These are phyloP conservation scores for Neolentinus lepideus DNA, from an alignment of 1,284 basidiomycete species.

Conservation along the genomic window DNA sequence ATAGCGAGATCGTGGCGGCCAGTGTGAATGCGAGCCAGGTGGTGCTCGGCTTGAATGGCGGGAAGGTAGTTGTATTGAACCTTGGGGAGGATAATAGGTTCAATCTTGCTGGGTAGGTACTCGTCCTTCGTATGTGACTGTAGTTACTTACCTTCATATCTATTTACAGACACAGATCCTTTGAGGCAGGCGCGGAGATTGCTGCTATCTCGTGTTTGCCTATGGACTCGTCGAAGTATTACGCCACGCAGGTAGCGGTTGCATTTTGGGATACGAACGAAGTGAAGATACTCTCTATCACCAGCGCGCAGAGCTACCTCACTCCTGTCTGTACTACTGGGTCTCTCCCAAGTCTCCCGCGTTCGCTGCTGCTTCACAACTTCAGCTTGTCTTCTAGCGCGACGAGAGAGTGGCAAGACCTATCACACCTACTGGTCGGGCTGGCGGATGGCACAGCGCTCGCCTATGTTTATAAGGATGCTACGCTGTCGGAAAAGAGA, in stretches of 20 bases:
- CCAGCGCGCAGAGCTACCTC: constrained; percentile 27
- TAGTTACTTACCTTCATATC: neutral
- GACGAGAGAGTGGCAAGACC: constrained; percentile 21
- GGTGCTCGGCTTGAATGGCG: constrained; percentile 57
- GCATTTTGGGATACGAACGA: constrained; percentile 74
- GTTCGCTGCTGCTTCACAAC: constrained; percentile 65
- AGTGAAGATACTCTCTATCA: constrained; percentile 53
- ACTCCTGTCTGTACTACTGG: constrained; percentile 35
- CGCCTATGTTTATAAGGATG: constrained; percentile 42
- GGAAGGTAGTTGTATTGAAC: constrained; percentile 46
- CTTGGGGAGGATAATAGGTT: constrained; percentile 35
- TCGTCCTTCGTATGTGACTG: neutral
- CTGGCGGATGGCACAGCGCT: constrained; percentile 78
- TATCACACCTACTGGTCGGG: constrained; percentile 68
- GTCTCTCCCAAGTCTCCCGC: constrained; percentile 50
- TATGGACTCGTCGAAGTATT: constrained; percentile 38
- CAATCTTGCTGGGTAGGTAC: constrained; percentile 24
- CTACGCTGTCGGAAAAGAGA: constrained; percentile 46
- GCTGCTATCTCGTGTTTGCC: constrained; percentile 61
- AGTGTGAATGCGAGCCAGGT: constrained; percentile 58
- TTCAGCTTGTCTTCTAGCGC: too few relatives aligned
- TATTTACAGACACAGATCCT: constrained; percentile 8
- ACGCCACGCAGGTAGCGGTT: constrained; percentile 45
- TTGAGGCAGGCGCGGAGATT: constrained; percentile 33
- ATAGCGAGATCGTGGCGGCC: constrained; percentile 57